A percentile compares a stretch with the other conserved stretches of the same genome.
Evolutionary conservation across 306 rosid species (phyloP).

Genomic region (Hippophae gyantsensis): DNA sequence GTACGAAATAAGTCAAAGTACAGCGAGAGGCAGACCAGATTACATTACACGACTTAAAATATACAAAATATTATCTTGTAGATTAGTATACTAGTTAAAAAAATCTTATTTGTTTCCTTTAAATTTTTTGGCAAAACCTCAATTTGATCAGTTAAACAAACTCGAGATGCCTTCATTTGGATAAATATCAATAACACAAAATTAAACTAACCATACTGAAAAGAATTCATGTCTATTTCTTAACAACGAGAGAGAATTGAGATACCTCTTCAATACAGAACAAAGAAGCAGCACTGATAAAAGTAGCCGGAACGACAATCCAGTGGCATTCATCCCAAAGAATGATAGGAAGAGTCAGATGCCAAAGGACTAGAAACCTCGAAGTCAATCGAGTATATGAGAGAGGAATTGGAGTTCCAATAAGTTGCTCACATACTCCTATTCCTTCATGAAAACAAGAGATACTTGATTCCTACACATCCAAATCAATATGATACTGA

Average conservation of each 20-base stretch:
- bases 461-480: slow-evolving; percentile 59
- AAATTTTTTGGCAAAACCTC: too few species aligned
- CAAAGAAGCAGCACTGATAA: slow-evolving; percentile 81
- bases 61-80: too few species aligned
- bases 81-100: too few species aligned
- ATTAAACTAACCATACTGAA: neutral
- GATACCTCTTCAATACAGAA: slow-evolving; percentile 94
- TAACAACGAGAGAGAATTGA: neutral
- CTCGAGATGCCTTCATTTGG: too few species aligned
- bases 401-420: slow-evolving; percentile 87
- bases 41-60: too few species aligned
- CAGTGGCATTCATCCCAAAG: slow-evolving; percentile 96
- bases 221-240: neutral
- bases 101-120: too few species aligned
- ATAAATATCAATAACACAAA: too few species aligned
- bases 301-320: slow-evolving; percentile 94
- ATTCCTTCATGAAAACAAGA: slow-evolving; percentile 82
- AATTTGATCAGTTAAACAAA: too few species aligned
- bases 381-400: slow-evolving; percentile 93
- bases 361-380: slow-evolving; percentile 84
- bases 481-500: too few species aligned
- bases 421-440: slow-evolving; percentile 72
- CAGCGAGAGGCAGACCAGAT: too few species aligned
- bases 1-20: neutral
- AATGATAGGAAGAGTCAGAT: slow-evolving; percentile 78